Base-by-base conservation (phyloP, 1,139 yeast species). In the Arxiozyma slooffiae region DNA sequence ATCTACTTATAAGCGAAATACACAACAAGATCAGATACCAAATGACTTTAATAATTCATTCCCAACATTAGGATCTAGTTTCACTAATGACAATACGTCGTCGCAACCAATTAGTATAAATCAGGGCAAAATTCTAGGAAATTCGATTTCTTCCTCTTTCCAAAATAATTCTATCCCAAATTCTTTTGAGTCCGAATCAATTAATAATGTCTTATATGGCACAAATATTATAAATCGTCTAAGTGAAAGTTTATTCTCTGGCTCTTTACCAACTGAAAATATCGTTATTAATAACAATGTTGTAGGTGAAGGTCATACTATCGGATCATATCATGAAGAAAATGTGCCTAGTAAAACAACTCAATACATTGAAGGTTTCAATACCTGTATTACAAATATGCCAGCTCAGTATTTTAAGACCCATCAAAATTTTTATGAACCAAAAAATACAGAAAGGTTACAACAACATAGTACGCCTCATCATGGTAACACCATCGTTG, bases 321-420 rank as follows among this genome's bases (percentile, higher is more conserved):
- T 21, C 20, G n/a, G n/a, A 17, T 38, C 40, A 17, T 38, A 37
- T 30, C 16, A 8, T 14, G 26, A 26, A 11, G 42, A 26, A 26
- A 20, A 18, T 45, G 20, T 24, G 9, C 39, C 46, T 34, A 17
- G 36, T 14, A 43, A 11, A 20, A 43, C 20, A 7, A 38, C 37
- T 4, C 30, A 38, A 7, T 38, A 24, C 14, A 23, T 38, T 14
- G 43, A 46, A 38, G 34, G 38, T n/a, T 30, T 45, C 18, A 23
- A 26, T 40, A 46, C 44, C 26, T 24, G 23, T 7, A 30, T 38
- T 7, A 46, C 40, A 5, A 24, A 37, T 2, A 46, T 38, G 1
- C 44, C 48, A 38, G 24, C 41, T 11, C 43, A 45, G 23, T 45
- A 41, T 26, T 41, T 14, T 41, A 41, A 41, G 26, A 37, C 24